These are phyloP conservation scores for Fragaria iinumae DNA, from an alignment of 306 rosid genomes.

Conservation along the genomic window DNA sequence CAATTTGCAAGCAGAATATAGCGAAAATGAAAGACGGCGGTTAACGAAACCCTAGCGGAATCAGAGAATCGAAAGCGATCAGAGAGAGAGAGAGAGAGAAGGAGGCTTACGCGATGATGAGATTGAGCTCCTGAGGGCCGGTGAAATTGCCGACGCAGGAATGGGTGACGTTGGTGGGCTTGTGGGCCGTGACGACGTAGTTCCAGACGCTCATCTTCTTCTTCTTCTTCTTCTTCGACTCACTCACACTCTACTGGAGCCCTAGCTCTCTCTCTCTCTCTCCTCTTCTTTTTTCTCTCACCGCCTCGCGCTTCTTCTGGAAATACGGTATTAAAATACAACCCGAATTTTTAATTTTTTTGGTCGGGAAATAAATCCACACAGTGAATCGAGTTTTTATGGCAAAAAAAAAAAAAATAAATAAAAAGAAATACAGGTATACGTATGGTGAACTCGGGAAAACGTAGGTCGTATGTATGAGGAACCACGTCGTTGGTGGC, in stretches of 20 bases:
- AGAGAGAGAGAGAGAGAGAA: not conserved
- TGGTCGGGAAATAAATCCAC: too few relatives aligned
- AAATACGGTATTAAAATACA: not conserved
- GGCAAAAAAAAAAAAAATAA: too few relatives aligned
- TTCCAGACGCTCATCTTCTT: conserved; percentile 86
- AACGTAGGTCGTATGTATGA: too few relatives aligned
- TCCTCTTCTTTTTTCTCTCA: not conserved
- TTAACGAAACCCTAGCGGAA: conserved; percentile 31
- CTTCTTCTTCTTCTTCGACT: not conserved
- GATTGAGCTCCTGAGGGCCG: conserved; percentile 90
- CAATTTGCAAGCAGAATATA: too few relatives aligned
- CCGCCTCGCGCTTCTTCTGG: not conserved
- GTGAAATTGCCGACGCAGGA: conserved; percentile 99
- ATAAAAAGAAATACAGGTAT: too few relatives aligned
- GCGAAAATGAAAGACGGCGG: not conserved
- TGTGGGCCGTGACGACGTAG: conserved; percentile 97
- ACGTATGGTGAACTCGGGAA: too few relatives aligned
- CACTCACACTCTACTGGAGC: not conserved
- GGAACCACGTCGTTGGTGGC: too few relatives aligned
- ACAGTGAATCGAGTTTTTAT: too few relatives aligned
- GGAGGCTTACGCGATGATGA: conserved; percentile 67
- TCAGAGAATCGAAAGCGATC: not conserved
- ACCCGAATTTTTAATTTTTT: too few relatives aligned
- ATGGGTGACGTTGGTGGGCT: conserved; percentile 91
- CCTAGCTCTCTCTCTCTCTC: not conserved